phyloP scores from a whole-genome alignment of 106 monocot species.

The Dioscorea zingiberensis region DNA sequence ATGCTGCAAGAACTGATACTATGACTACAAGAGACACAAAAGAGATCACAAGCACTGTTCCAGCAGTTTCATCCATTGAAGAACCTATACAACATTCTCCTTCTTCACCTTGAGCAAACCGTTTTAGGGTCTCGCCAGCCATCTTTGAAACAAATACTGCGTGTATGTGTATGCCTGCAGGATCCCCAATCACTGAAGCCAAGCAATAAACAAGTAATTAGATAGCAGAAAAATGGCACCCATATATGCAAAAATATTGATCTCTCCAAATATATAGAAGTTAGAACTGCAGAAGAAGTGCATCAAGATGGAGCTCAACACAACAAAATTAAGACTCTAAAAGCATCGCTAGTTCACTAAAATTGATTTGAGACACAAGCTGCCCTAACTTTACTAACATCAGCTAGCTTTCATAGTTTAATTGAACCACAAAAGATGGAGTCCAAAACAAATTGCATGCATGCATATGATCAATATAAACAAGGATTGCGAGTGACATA shows the following conservation, averaged over 20 bases:
- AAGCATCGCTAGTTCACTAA: too few species aligned
- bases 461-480: too few species aligned
- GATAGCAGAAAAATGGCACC: background rate
- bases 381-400: too few species aligned
- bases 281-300: too few species aligned
- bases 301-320: too few species aligned
- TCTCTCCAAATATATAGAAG: too few species aligned
- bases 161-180: slow-evolving; percentile 65
- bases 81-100: slow-evolving; percentile 77
- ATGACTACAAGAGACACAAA: slow-evolving; percentile 78
- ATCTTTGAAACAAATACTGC: slow-evolving; percentile 89
- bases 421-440: too few species aligned
- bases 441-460: too few species aligned
- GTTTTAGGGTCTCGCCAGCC: slow-evolving; percentile 76
- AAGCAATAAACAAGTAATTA: slow-evolving; percentile 4
- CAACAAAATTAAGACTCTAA: too few species aligned
- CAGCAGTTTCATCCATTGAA: slow-evolving; percentile 66
- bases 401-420: too few species aligned
- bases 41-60: slow-evolving; percentile 78
- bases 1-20: slow-evolving; percentile 61
- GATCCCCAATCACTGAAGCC: slow-evolving; percentile 67
- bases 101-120: slow-evolving; percentile 47
- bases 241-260: background rate
- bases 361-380: too few species aligned
- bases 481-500: too few species aligned